A percentile compares a stretch with the other conserved stretches of the same genome.
Evolutionary conservation across 2,329 filamentous ascomycete genomes (phyloP).

Genomic region (Monosporascus sp.): DNA sequence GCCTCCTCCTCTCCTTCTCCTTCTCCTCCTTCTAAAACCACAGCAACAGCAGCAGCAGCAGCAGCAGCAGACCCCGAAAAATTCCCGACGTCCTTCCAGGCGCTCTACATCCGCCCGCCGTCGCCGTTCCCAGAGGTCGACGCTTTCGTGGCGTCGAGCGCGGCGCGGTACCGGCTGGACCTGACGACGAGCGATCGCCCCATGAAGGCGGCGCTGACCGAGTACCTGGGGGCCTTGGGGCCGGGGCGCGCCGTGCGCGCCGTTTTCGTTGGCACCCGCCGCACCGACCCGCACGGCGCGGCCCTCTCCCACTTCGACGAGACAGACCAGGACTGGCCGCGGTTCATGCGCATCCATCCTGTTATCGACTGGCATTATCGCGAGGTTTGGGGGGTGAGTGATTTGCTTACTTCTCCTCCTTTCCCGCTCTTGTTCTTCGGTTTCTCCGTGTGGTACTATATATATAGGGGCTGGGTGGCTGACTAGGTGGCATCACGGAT

Average conservation of each 20-base stretch:
- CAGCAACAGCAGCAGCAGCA: slow-evolving; percentile 7
- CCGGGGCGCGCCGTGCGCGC: slow-evolving; percentile 58
- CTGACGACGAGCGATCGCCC: slow-evolving; percentile 68
- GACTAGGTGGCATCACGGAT: no score
- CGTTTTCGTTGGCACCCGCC: slow-evolving; percentile 80
- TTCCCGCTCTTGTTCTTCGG: background rate
- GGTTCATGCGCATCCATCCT: slow-evolving; percentile 88
- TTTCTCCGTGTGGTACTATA: background rate
- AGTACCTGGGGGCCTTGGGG: slow-evolving; percentile 58
- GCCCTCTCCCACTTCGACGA: slow-evolving; percentile 74
- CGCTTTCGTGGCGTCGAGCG: slow-evolving; percentile 67
- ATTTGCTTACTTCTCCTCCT: slow-evolving; percentile 2
- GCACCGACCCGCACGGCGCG: slow-evolving; percentile 88
- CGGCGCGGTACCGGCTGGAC: slow-evolving; percentile 65
- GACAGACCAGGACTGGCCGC: slow-evolving; percentile 86
- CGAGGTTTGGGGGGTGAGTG: slow-evolving; percentile 85
- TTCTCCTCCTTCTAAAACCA: background rate
- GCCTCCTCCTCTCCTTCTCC: slow-evolving; percentile 4
- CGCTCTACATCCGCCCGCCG: slow-evolving; percentile 82
- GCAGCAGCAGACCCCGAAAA: slow-evolving; percentile 8
- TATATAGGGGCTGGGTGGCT: no score
- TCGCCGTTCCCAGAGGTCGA: slow-evolving; percentile 86
- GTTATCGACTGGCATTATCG: slow-evolving; percentile 97
- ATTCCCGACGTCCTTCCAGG: slow-evolving; percentile 53
- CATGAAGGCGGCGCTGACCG: slow-evolving; percentile 75